Evolutionary conservation across 2,329 filamentous ascomycete genomes (phyloP).

Genomic region (Calonectria leucothoes): DNA sequence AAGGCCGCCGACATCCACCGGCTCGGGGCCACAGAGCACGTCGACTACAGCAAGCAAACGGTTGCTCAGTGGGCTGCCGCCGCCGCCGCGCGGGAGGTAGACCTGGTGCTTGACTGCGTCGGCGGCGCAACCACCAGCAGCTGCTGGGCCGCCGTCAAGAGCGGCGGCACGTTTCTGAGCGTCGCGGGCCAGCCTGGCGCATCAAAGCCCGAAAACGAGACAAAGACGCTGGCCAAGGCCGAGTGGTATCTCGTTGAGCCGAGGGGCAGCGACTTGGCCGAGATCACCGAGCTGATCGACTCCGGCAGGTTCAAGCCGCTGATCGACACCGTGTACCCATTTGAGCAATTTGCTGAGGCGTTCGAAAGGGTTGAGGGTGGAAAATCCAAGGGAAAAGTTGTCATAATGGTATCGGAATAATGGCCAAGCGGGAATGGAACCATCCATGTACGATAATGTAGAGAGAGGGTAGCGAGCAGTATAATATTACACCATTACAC

Average conservation of each 20-base stretch:
- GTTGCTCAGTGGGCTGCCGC: slow-evolving; percentile 46
- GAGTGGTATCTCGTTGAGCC: slow-evolving; percentile 53
- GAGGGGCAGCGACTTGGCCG: slow-evolving; percentile 47
- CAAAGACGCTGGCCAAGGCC: slow-evolving; percentile 44
- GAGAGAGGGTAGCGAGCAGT: background rate
- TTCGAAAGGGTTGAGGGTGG: slow-evolving; percentile 51
- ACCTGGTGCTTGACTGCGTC: slow-evolving; percentile 51
- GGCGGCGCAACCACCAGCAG: slow-evolving; percentile 47
- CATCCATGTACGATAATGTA: background rate
- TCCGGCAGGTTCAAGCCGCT: slow-evolving; percentile 45
- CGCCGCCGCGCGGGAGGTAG: slow-evolving; percentile 41
- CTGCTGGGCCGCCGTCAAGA: slow-evolving; percentile 50
- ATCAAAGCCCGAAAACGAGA: slow-evolving; percentile 43
- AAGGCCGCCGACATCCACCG: slow-evolving; percentile 44
- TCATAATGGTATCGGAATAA: slow-evolving; percentile 46
- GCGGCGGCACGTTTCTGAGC: slow-evolving; percentile 49
- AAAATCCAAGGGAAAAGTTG: slow-evolving; percentile 52
- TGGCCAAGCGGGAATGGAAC: background rate
- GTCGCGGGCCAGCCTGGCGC: slow-evolving; percentile 45
- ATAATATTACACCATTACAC: background rate
- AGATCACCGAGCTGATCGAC: slow-evolving; percentile 49
- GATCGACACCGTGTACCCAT: slow-evolving; percentile 53
- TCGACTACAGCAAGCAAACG: slow-evolving; percentile 49
- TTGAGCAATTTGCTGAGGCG: slow-evolving; percentile 51
- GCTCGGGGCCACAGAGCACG: slow-evolving; percentile 50